Conservation (phyloP, 495 filamentous ascomycete genomes). For the Alectoria sarmentosa region DNA sequence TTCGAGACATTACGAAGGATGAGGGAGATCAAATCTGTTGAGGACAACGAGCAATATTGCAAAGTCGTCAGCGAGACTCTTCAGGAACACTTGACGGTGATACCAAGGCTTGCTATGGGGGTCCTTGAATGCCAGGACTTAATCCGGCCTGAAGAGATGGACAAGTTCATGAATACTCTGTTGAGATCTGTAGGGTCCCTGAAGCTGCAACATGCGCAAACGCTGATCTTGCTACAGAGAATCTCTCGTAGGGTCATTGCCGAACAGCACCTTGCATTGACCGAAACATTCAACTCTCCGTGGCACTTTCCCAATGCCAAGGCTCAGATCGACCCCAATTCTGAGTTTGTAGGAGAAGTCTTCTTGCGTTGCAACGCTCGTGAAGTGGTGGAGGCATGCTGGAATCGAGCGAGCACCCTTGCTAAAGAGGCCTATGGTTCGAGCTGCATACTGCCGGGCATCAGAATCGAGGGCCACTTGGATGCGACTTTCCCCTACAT, state of each 20-base stretch:
- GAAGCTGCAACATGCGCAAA: background rate
- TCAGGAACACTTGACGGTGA: conserved; percentile 83
- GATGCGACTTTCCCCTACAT: conserved; percentile 95
- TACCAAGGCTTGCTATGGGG: conserved; percentile 89
- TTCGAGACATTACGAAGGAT: conserved; percentile 85
- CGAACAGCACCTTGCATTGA: conserved; percentile 94
- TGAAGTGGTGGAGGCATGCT: conserved; percentile 81
- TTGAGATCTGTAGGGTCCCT: conserved; percentile 66
- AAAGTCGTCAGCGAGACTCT: conserved; percentile 70
- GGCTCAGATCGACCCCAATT: conserved; percentile 52
- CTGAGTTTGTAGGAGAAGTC: conserved; percentile 90
- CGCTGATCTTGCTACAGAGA: conserved; percentile 8
- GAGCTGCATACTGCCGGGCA: conserved; percentile 62
- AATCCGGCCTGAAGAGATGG: conserved; percentile 69
- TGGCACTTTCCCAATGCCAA: conserved; percentile 86
- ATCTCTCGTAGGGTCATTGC: conserved; percentile 96
- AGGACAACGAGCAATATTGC: conserved; percentile 90
- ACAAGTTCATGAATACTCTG: conserved; percentile 92
- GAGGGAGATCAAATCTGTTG: conserved; percentile 72
- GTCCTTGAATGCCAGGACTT: conserved; percentile 79
- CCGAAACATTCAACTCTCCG: conserved; percentile 87
- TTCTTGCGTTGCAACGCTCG: conserved; percentile 91
- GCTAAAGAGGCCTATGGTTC: conserved; percentile 64
- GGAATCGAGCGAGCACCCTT: conserved; percentile 60
- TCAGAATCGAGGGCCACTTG: conserved; percentile 79